Evolutionary conservation across 179 eudicot species (phyloP).

Genomic region (Beta macrorhiza): DNA sequence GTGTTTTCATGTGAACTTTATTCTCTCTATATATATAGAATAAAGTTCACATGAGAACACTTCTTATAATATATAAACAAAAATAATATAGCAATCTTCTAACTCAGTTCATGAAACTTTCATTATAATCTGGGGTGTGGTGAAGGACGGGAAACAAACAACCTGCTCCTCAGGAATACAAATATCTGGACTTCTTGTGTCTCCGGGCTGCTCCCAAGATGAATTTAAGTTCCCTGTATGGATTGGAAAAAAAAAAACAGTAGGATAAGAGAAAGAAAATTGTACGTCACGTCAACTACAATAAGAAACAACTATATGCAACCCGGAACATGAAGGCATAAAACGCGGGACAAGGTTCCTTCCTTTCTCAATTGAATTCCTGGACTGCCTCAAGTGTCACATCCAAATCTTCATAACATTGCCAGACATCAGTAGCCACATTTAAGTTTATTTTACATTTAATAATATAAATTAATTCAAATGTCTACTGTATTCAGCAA

Average conservation of each 20-base stretch:
- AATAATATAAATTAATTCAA: not conserved
- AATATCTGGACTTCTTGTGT: slow-evolving; percentile 56
- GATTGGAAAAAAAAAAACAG: not conserved
- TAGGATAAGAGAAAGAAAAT: not conserved
- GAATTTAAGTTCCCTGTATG: slow-evolving; percentile 55
- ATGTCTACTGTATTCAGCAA: not conserved
- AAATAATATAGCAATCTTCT: slow-evolving; percentile 1
- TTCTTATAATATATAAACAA: not conserved
- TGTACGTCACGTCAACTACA: slow-evolving; percentile 9
- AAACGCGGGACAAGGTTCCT: not conserved
- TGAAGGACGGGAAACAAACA: slow-evolving; percentile 13
- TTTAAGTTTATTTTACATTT: not conserved
- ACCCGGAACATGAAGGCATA: not conserved
- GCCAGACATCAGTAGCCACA: not conserved
- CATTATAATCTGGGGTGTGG: not conserved
- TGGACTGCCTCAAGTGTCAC: not conserved
- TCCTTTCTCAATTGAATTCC: not conserved
- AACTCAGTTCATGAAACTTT: not conserved
- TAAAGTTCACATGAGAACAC: too few species aligned
- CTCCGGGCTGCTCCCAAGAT: slow-evolving; percentile 66
- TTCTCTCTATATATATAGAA: not conserved
- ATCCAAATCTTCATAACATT: not conserved
- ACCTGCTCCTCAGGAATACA: slow-evolving; percentile 90
- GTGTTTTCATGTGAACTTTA: too few species aligned
- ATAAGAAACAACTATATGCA: slow-evolving; percentile 1